Evolutionary conservation across 371 early-diverging fungal species (phyloP).

Genomic region (Batkoa obscura): DNA sequence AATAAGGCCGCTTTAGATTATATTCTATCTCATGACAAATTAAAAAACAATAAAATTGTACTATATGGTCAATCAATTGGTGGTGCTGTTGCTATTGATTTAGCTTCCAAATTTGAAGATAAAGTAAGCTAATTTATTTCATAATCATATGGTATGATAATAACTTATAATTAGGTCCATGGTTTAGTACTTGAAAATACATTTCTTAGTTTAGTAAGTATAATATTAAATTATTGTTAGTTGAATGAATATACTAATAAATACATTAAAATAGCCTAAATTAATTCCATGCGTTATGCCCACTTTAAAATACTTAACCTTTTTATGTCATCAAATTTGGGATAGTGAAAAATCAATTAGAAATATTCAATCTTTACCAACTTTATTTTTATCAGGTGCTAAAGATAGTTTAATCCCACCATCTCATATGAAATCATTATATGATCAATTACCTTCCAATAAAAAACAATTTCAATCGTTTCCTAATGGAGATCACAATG

Average conservation of each 20-base stretch:
- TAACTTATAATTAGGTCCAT: slow-evolving; percentile 20
- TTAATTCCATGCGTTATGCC: slow-evolving; percentile 76
- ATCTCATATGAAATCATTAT: slow-evolving; percentile 59
- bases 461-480: slow-evolving; percentile 28
- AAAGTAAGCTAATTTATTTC: slow-evolving; percentile 8
- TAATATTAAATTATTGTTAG: neutral
- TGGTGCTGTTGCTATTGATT: slow-evolving; percentile 90
- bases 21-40: slow-evolving; percentile 43
- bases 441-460: slow-evolving; percentile 16
- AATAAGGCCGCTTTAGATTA: slow-evolving; percentile 59
- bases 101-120: slow-evolving; percentile 52
- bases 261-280: slow-evolving; percentile 34
- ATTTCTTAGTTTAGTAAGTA: slow-evolving; percentile 60
- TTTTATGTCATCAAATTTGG: slow-evolving; percentile 81
- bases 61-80: slow-evolving; percentile 92
- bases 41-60: slow-evolving; percentile 53
- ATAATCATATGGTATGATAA: neutral
- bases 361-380: slow-evolving; percentile 45
- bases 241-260: neutral
- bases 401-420: slow-evolving; percentile 81
- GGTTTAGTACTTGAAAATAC: slow-evolving; percentile 90
- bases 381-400: slow-evolving; percentile 65
- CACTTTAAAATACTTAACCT: slow-evolving; percentile 37
- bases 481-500: slow-evolving; percentile 71
- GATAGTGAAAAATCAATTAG: slow-evolving; percentile 51